phyloP scores from a whole-genome alignment of 192 early-diverging fungal genomes.

The Backusella australiensis region DNA sequence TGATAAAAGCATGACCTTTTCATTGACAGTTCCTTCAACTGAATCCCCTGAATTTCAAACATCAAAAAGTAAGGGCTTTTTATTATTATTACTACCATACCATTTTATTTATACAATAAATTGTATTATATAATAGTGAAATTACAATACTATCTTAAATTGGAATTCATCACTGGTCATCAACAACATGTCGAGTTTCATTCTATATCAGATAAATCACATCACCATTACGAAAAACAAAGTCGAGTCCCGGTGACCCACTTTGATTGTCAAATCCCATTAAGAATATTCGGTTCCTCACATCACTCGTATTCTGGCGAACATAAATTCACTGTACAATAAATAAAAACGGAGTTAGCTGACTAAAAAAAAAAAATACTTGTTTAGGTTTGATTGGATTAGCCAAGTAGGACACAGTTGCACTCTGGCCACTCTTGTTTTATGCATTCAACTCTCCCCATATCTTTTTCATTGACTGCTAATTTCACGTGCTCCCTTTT shows the following conservation, averaged over 20 bases:
- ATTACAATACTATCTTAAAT: constrained; percentile 64
- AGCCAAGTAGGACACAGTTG: neutral
- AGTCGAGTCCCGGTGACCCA: constrained; percentile 56
- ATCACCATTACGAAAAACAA: constrained; percentile 53
- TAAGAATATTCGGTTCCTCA: neutral
- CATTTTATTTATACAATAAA: neutral
- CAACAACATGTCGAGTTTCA: constrained; percentile 34
- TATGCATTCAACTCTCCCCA: neutral
- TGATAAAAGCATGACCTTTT: constrained; percentile 66
- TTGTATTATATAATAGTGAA: constrained; percentile 45
- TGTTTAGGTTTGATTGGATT: constrained; percentile 14
- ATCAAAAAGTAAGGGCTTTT: constrained; percentile 50
- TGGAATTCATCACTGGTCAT: constrained; percentile 72
- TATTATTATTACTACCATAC: neutral
- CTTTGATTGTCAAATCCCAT: constrained; percentile 9
- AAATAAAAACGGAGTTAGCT: neutral
- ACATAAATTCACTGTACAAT: constrained; percentile 12
- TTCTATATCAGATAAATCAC: constrained; percentile 48
- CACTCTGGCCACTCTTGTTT: neutral
- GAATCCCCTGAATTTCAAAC: constrained; percentile 74
- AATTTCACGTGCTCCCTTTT: constrained; percentile 1
- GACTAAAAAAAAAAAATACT: constrained; percentile 5
- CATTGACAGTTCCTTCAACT: constrained; percentile 66
- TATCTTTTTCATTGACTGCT: constrained; percentile 9
- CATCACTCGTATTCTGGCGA: neutral